phyloP scores from a whole-genome alignment of 2,329 filamentous ascomycete species.

The Fusarium lyarnte region DNA sequence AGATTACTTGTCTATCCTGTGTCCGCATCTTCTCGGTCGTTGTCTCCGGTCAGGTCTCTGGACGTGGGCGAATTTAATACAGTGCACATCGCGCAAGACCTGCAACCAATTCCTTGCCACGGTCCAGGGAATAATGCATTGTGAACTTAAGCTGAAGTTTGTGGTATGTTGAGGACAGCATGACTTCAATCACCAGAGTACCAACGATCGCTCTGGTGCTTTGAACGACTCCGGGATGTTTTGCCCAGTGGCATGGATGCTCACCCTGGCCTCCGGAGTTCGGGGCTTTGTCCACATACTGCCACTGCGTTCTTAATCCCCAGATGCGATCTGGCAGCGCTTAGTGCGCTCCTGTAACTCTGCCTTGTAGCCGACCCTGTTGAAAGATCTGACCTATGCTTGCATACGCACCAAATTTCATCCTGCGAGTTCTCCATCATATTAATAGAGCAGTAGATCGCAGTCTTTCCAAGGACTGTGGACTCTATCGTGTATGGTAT shows the following conservation, averaged over 20 bases:
- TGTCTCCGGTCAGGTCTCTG: constrained; percentile 5
- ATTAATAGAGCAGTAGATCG: constrained; percentile 13
- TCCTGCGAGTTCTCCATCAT: constrained; percentile 26
- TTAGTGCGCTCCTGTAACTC: constrained; percentile 44
- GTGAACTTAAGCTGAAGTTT: constrained; percentile 14
- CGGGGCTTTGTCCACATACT: constrained; percentile 43
- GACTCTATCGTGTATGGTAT: constrained; percentile 1
- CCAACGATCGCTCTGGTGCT: constrained; percentile 22
- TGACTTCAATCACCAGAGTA: constrained; percentile 19
- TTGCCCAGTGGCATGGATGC: constrained; percentile 34
- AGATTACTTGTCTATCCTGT: constrained; percentile 16
- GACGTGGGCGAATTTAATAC: not conserved
- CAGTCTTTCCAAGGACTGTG: not conserved
- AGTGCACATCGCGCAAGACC: constrained; percentile 7
- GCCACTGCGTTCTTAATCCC: constrained; percentile 40
- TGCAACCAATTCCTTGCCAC: not conserved
- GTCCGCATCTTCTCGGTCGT: not conserved
- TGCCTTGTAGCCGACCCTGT: constrained; percentile 36
- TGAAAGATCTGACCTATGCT: constrained; percentile 44
- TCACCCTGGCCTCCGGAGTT: constrained; percentile 35
- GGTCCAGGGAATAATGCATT: not conserved
- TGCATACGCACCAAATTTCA: constrained; percentile 41
- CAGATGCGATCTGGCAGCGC: constrained; percentile 45
- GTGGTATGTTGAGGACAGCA: constrained; percentile 1
- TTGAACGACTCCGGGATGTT: constrained; percentile 35